Evolutionary conservation across 169 alveolate genomes (phyloP).

Genomic region (Plasmodium falciparum): DNA sequence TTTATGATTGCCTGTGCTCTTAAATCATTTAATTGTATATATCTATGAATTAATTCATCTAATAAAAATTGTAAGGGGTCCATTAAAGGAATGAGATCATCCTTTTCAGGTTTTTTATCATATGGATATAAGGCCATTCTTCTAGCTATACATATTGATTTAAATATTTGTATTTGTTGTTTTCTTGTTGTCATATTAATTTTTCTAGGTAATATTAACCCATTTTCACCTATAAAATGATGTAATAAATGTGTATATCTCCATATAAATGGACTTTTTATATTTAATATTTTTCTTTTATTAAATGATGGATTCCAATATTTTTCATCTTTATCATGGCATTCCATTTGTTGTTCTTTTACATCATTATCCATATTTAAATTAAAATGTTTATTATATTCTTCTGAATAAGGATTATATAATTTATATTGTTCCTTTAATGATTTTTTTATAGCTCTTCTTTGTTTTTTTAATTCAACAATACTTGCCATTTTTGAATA

Average conservation of each 20-base stretch:
- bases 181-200: slow-evolving; percentile 86
- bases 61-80: slow-evolving; percentile 87
- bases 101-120: slow-evolving; percentile 86
- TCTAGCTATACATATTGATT: slow-evolving; percentile 87
- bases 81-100: slow-evolving; percentile 87
- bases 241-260: slow-evolving; percentile 86
- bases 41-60: slow-evolving; percentile 87
- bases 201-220: slow-evolving; percentile 87
- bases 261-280: slow-evolving; percentile 75
- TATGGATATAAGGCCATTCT: slow-evolving; percentile 89
- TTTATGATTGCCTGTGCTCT: slow-evolving; percentile 88
- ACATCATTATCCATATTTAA: slow-evolving; percentile 4
- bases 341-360: slow-evolving; percentile 44
- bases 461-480: slow-evolving; percentile 79
- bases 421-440: slow-evolving; percentile 74
- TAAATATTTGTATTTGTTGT: slow-evolving; percentile 88
- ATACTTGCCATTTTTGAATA: slow-evolving; percentile 80
- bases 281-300: slow-evolving; percentile 78
- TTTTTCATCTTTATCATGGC: slow-evolving; percentile 80
- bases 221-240: slow-evolving; percentile 88
- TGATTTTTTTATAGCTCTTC: slow-evolving; percentile 75
- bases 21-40: slow-evolving; percentile 78
- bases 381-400: slow-evolving; percentile 37
- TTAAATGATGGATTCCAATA: slow-evolving; percentile 88
- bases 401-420: slow-evolving; percentile 73